These are phyloP conservation scores for Colletotrichum sp. DNA, from an alignment of 2,329 filamentous ascomycete species.

Conservation along the genomic window DNA sequence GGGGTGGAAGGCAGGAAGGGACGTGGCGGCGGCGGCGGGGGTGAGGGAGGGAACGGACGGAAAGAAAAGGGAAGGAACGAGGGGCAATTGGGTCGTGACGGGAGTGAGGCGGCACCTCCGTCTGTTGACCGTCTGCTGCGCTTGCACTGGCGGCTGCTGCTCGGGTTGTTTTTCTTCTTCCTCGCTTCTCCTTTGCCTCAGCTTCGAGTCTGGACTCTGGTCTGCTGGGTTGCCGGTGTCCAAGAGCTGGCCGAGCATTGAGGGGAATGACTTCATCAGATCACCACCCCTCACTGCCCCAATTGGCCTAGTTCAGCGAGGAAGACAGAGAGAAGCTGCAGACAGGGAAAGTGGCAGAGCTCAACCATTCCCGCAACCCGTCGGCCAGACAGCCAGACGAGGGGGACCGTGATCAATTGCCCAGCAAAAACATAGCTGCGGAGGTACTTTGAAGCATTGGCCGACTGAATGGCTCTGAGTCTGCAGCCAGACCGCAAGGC, in stretches of 20 bases:
- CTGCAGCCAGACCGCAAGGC: neutral
- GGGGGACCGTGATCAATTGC: neutral
- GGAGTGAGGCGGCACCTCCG: neutral
- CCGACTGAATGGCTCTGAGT: neutral
- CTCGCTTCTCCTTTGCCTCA: neutral
- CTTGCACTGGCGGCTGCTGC: neutral
- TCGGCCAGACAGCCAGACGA: neutral
- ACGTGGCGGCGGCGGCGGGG: neutral
- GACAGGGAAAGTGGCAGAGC: neutral
- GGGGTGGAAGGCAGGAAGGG: neutral
- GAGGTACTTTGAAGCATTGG: neutral
- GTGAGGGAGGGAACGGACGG: neutral
- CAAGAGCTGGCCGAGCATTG: neutral
- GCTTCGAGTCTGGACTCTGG: neutral
- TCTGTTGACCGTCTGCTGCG: neutral
- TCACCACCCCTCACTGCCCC: neutral
- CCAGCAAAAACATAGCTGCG: neutral
- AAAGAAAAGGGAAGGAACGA: neutral
- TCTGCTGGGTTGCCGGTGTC: neutral
- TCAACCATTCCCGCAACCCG: neutral
- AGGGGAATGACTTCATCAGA: slow-evolving; percentile 13
- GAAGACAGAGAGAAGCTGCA: neutral
- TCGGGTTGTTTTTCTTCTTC: neutral
- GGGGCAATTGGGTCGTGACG: neutral
- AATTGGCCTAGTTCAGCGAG: neutral